Base-by-base conservation (phyloP, 768 basidiomycete species). In the Tulasnella sp. region DNA sequence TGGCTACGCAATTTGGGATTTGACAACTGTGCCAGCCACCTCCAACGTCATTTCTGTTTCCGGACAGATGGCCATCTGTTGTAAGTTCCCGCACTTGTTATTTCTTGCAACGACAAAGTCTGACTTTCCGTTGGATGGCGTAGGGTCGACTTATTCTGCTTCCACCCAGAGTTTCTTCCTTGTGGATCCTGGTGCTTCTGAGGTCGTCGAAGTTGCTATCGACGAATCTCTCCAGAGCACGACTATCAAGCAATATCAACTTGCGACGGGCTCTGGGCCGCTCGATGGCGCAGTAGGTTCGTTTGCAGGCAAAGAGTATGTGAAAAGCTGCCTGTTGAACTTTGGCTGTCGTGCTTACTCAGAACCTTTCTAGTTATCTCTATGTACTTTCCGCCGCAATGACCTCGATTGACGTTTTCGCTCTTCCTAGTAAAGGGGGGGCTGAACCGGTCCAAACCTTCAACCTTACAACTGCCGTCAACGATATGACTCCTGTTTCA, bases 81-180 rank as follows among this genome's bases (percentile, higher is more conserved):
- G 67, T 67, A 38, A 34, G 67, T 25, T 49, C 45, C 19, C 45
- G 4, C 9, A 9, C 31, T 15, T 4, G 67, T 7, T 67, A 7
- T 34, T 31, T 25, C 31, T 31, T 15, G n/a, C n/a, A 19, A 31
- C 29, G 3, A 15, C 31, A 22, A 11, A 31, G 67, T 67, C 67
- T 67, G 67, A 67, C 67, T 11, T 38, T 31, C 7, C 34, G 31
- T 36, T 11, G 64, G 34, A 19, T 17, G 52, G 49, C 19, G 5
- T 64, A 58, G 74, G 74, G 74, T 75, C 74, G 34, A 29, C 74
- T 25, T 75, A 31, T 38, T 75, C 74, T 29, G 52, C 36, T n/a
- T 19, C 52, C 11, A 64, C 74, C n/a, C 54, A 34, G 8, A 75
- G 64, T 58, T 75, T 75, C 54, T 75, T 36, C 74, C 52, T 75